Percentiles rank a stretch among this genome's conserved stretches.
These are phyloP conservation scores for Domatiomyces catenatus DNA, from an alignment of 2,329 filamentous ascomycete species.

Conservation along the genomic window DNA sequence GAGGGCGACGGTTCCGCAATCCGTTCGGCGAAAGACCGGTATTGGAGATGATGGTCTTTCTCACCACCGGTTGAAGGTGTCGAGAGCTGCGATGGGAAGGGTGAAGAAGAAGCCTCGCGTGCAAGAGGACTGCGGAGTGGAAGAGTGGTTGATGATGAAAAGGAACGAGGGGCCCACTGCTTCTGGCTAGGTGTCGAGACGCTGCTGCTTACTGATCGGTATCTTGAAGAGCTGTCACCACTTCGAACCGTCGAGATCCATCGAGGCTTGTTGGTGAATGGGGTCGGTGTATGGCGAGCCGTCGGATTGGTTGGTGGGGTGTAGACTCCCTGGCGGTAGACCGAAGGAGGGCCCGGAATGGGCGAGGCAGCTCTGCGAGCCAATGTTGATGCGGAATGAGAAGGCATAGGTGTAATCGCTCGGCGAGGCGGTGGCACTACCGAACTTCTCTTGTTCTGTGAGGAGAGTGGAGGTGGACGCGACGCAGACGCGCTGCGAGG, in stretches of 20 bases:
- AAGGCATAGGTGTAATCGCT: constrained; percentile 15
- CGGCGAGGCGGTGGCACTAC: constrained; percentile 11
- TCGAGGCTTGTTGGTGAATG: constrained; percentile 44
- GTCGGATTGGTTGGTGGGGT: constrained; percentile 27
- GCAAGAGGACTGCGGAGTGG: constrained; percentile 28
- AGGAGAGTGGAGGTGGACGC: constrained; percentile 15
- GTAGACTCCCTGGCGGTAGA: constrained; percentile 17
- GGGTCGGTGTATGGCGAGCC: constrained; percentile 28
- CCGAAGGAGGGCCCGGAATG: constrained; percentile 15
- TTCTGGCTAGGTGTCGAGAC: constrained; percentile 4
- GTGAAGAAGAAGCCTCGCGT: constrained; percentile 28
- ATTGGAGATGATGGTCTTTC: constrained; percentile 8
- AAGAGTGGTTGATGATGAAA: constrained; percentile 25
- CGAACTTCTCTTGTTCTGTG: constrained; percentile 12
- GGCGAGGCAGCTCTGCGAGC: constrained; percentile 12
- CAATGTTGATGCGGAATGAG: not conserved
- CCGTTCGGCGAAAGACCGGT: constrained; percentile 16
- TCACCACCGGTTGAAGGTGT: constrained; percentile 4
- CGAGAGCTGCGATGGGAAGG: constrained; percentile 17
- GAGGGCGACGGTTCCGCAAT: constrained; percentile 11
- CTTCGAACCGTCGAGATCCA: constrained; percentile 59
- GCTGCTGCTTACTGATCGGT: constrained; percentile 10
- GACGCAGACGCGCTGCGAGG: constrained; percentile 27
- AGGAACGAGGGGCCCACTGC: constrained; percentile 19
- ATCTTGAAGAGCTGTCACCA: constrained; percentile 30